These are phyloP conservation scores for Chalciporus piperatus DNA, from an alignment of 768 basidiomycete species.

Conservation along the genomic window DNA sequence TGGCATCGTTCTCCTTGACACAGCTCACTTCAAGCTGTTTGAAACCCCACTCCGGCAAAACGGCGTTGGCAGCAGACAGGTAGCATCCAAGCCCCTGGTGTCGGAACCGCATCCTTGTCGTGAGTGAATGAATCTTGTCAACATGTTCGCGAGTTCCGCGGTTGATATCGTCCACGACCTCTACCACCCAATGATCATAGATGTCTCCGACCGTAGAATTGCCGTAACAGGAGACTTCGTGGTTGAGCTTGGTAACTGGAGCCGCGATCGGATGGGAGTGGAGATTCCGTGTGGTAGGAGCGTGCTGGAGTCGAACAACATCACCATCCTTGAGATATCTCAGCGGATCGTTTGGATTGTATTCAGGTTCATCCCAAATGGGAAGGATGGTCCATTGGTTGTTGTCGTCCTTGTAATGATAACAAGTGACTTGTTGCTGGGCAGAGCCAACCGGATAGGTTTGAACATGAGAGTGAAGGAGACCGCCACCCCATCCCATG, in stretches of 20 bases:
- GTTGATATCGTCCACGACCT: constrained; percentile 88
- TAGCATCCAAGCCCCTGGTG: constrained; percentile 83
- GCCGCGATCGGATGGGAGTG: constrained; percentile 90
- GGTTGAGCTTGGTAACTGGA: constrained; percentile 82
- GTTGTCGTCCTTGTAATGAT: constrained; percentile 99
- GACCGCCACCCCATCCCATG: constrained; percentile 95
- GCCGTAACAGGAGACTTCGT: constrained; percentile 94
- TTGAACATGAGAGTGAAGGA: constrained; percentile 96
- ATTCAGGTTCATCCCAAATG: constrained; percentile 69
- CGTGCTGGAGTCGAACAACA: constrained; percentile 77
- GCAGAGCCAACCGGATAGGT: constrained; percentile 86
- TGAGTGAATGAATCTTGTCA: constrained; percentile 80
- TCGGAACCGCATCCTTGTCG: constrained; percentile 82
- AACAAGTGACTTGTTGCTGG: constrained; percentile 98
- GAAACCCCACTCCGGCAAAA: constrained; percentile 97
- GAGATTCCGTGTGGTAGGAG: constrained; percentile 81
- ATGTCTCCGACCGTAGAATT: constrained; percentile 84
- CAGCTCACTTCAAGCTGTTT: constrained; percentile 98
- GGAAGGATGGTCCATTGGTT: constrained; percentile 87
- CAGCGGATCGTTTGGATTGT: constrained; percentile 64
- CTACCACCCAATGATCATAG: constrained; percentile 90
- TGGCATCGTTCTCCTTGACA: constrained; percentile 79
- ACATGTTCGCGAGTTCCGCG: constrained; percentile 56
- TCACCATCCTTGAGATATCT: constrained; percentile 75
- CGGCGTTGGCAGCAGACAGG: constrained; percentile 81